Conservation (phyloP, 257 asterid species). For the Paraleonurus japonicus region DNA sequence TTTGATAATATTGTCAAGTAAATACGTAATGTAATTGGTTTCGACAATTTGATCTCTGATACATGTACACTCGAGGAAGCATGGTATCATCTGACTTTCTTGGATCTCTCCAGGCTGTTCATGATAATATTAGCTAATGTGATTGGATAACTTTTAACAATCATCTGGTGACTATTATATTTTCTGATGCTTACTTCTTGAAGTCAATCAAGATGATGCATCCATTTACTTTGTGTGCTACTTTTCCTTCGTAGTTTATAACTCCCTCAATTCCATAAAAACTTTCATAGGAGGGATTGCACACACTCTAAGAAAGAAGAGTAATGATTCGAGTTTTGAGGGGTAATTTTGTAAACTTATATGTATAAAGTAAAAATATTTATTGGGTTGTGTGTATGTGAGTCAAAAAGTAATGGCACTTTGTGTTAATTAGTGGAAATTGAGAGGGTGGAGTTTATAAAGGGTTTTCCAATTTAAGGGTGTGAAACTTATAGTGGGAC, state of each 20-base stretch:
- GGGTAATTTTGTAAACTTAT: no score
- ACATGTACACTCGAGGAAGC: not conserved
- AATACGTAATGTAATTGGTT: not conserved
- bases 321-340: no score
- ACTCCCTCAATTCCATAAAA: no score
- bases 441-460: no score
- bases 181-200: conserved; percentile 13
- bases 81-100: conserved; percentile 15
- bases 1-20: not conserved
- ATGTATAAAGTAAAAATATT: no score
- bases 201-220: not conserved
- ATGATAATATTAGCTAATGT: not conserved
- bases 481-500: no score
- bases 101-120: not conserved
- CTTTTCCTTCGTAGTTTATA: not conserved
- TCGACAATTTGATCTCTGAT: not conserved
- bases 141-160: conserved; percentile 12
- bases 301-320: no score
- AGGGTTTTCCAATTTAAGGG: no score
- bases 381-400: no score
- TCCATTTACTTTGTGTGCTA: not conserved
- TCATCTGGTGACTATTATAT: conserved; percentile 3
- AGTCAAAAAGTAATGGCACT: no score
- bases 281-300: no score
- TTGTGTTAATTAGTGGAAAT: no score